Evolutionary conservation across 176 grass and related monocot genomes (phyloP), one percentile per base, ranked within the genome.

Genomic region (Oryza glumipatula): DNA sequence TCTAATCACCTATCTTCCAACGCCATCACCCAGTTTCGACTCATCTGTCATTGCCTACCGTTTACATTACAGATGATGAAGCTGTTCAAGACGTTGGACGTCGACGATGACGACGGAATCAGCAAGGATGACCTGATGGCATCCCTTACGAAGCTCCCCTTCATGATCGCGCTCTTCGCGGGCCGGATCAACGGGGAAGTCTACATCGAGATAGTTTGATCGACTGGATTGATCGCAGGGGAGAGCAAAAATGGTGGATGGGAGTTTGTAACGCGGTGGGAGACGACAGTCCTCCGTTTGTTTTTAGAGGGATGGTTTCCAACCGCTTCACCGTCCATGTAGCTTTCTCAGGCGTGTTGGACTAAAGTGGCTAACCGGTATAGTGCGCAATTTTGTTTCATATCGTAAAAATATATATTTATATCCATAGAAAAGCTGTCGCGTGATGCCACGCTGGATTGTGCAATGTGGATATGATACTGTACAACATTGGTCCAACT

Each of bases 121-220:
- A 88, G 86, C 88, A 87, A 61, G 88, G 92, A 94, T 16, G 97
- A 94, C 76, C 92, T 99, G 60, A 54, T 91, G 67, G 65, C 47
- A 14, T 96, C 88, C 81, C 85, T 99, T 32, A 35, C 72, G 32
- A 96, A 83, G 82, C 76, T 92, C 68, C 94, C 97, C 3, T 90
- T 96, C 73, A 80, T 99, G 65, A 88, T 99, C 46, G 88, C 88
- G 6, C 82, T 99, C 63, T 94, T 99, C 15, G 74, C 83, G 9
- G 89, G 78, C 33, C 83, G 32, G n/a, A 78, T 96, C 67, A 92
- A 86, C 48, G 68, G 64, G 46, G 80, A 95, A 14, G 77, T 89
- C 41, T 84, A 90, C 63, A 80, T 90, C 21, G 92, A 97, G 80
- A 76, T 96, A 66, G 86, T 93, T 67, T 93, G 65, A 91, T 66